These are phyloP conservation scores for Myxozyma neotropica DNA, from an alignment of 805 yeast genomes.

Conservation along the genomic window DNA sequence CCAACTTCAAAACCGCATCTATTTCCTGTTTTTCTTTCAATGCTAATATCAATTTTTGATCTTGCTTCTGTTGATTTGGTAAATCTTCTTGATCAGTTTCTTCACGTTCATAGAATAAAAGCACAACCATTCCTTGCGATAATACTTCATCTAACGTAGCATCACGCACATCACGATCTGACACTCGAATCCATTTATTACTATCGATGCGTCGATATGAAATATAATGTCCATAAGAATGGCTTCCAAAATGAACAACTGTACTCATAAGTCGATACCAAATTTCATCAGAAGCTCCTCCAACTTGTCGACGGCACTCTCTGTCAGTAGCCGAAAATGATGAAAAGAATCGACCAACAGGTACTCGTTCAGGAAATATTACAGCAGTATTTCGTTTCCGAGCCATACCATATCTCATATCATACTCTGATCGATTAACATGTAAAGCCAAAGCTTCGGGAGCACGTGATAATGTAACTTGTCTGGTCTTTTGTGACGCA, in stretches of 20 bases:
- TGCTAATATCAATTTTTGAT: not conserved
- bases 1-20: constrained; percentile 2
- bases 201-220: constrained; percentile 73
- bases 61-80: not conserved
- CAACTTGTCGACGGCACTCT: not conserved
- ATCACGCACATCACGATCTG: constrained; percentile 84
- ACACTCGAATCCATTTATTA: constrained; percentile 93
- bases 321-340: not conserved
- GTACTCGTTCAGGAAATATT: constrained; percentile 69
- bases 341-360: constrained; percentile 38
- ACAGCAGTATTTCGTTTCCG: constrained; percentile 83
- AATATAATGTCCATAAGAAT: constrained; percentile 96
- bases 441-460: constrained; percentile 84
- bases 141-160: constrained; percentile 81
- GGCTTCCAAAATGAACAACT: constrained; percentile 92
- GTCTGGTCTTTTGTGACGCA: constrained; percentile 81
- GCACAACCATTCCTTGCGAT: constrained; percentile 79
- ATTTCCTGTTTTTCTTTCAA: constrained; percentile 2
- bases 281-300: constrained; percentile 10
- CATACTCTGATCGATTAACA: constrained; percentile 91
- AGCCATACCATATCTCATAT: constrained; percentile 78
- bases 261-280: constrained; percentile 79
- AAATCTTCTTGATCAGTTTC: not conserved
- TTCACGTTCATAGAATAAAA: constrained; percentile 73
- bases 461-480: constrained; percentile 74